Evolutionary conservation across 2,329 filamentous ascomycete species (phyloP).

Genomic region (Ceratocystis cubensis): DNA sequence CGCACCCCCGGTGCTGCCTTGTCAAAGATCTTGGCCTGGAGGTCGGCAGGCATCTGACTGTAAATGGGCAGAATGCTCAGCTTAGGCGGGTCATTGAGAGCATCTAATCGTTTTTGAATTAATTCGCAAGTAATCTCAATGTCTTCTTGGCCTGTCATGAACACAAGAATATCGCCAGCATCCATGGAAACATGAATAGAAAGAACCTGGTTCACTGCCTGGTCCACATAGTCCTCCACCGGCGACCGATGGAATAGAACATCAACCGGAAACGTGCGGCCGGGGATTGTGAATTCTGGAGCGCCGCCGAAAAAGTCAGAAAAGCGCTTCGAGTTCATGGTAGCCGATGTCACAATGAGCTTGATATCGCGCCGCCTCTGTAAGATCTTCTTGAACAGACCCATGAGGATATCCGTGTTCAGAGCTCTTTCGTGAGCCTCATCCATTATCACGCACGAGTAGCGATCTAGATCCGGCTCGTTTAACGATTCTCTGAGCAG

Average conservation of each 20-base stretch:
- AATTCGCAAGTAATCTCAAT: slow-evolving; percentile 95
- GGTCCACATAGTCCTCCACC: slow-evolving; percentile 95
- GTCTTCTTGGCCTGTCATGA: slow-evolving; percentile 98
- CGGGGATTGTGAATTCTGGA: slow-evolving; percentile 91
- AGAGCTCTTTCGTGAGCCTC: slow-evolving; percentile 94
- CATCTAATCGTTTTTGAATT: slow-evolving; percentile 71
- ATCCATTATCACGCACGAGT: slow-evolving; percentile 99
- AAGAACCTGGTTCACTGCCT: slow-evolving; percentile 88
- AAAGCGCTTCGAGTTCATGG: slow-evolving; percentile 95
- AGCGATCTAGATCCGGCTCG: slow-evolving; percentile 84
- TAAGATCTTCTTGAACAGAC: slow-evolving; percentile 92
- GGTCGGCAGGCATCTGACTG: slow-evolving; percentile 96
- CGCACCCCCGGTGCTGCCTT: slow-evolving; percentile 77
- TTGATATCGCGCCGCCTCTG: slow-evolving; percentile 82
- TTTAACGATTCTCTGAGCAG: slow-evolving; percentile 84
- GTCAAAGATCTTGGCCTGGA: slow-evolving; percentile 97
- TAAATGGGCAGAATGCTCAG: slow-evolving; percentile 94
- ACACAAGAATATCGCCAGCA: slow-evolving; percentile 84
- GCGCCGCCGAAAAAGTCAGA: slow-evolving; percentile 93
- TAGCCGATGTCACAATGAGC: slow-evolving; percentile 93
- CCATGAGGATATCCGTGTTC: slow-evolving; percentile 96
- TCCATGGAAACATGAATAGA: slow-evolving; percentile 95
- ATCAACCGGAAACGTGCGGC: slow-evolving; percentile 92
- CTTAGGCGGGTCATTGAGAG: slow-evolving; percentile 88
- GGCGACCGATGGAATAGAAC: slow-evolving; percentile 90